phyloP scores from a whole-genome alignment of 1,284 basidiomycete species.

The Malassezia equina region DNA sequence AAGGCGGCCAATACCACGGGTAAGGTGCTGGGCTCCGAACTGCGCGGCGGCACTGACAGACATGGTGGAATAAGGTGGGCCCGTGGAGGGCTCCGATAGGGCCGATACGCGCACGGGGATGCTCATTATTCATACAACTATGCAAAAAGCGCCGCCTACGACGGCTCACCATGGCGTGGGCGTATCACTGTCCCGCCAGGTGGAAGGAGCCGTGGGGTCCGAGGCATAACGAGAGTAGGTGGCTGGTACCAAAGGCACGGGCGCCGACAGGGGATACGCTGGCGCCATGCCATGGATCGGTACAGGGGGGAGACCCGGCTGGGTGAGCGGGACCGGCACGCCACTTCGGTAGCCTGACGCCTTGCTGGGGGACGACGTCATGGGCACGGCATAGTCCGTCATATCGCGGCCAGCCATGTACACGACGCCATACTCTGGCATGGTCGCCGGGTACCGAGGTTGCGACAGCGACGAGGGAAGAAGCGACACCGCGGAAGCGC shows the following conservation, averaged over 20 bases:
- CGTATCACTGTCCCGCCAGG: neutral
- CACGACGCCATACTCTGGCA: conserved; percentile 2
- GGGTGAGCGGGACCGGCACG: neutral
- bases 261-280: neutral
- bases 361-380: conserved; percentile 4
- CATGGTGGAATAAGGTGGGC: neutral
- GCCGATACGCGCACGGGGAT: neutral
- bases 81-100: neutral
- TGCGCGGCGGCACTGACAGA: neutral
- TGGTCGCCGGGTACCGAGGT: neutral
- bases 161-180: neutral
- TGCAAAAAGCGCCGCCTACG: neutral
- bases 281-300: neutral
- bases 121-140: neutral
- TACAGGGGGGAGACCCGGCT: neutral
- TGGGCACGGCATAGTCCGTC: neutral
- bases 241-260: neutral
- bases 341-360: neutral
- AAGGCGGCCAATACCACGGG: conserved; percentile 39
- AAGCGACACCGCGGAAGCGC: conserved; percentile 19
- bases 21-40: conserved; percentile 38
- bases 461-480: conserved; percentile 18
- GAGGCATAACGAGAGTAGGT: neutral
- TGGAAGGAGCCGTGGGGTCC: neutral
- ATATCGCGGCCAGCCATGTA: conserved; percentile 1